Percentiles rank a stretch among this genome's conserved stretches.
These are phyloP conservation scores for Funneliformis caledonium DNA, from an alignment of 371 early-diverging fungal species.

Conservation along the genomic window DNA sequence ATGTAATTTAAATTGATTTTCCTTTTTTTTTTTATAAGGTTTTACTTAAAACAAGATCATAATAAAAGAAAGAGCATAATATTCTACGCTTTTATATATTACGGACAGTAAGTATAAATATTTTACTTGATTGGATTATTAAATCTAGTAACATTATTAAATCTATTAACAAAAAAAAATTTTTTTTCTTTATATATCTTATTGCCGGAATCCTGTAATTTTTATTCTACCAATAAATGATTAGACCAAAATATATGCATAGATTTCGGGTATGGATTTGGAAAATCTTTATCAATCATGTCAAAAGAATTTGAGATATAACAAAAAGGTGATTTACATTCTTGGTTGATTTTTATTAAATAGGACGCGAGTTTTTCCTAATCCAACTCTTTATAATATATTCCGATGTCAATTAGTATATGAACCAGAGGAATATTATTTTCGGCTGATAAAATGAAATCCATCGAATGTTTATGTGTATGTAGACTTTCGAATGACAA, in stretches of 20 bases:
- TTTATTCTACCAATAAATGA: conserved; percentile 23
- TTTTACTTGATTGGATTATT: neutral
- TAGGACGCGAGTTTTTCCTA: neutral
- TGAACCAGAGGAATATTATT: conserved; percentile 25
- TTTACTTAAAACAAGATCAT: conserved; percentile 7
- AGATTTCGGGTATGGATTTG: neutral
- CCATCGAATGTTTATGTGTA: conserved; percentile 19
- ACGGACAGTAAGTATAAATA: neutral
- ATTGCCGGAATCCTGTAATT: neutral
- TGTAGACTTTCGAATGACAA: conserved; percentile 12
- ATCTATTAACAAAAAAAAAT: neutral
- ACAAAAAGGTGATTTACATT: neutral
- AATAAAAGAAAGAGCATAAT: neutral
- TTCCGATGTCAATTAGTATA: neutral
- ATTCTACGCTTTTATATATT: neutral
- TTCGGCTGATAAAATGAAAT: neutral
- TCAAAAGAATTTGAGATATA: neutral
- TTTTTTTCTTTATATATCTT: neutral
- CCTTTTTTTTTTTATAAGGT: conserved; percentile 1
- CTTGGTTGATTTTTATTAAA: neutral
- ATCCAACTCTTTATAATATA: neutral
- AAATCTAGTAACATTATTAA: neutral
- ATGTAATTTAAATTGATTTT: no score
- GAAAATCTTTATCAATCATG: neutral
- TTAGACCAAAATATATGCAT: conserved; percentile 10